phyloP scores from a whole-genome alignment of 2,329 filamentous ascomycete species.

The Scleromitrula shiraiana region DNA sequence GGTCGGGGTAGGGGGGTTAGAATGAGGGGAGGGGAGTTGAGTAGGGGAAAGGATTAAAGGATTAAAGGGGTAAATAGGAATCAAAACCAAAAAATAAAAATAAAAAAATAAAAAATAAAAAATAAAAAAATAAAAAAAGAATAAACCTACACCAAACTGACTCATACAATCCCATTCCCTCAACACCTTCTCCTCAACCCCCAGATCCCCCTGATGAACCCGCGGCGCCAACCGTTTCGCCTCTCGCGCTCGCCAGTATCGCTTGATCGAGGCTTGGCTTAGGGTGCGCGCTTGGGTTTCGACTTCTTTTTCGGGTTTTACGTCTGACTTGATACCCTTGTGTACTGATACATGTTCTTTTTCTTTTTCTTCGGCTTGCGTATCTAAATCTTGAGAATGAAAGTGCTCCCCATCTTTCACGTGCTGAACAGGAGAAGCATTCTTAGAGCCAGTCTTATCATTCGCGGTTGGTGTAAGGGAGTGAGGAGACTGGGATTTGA shows the following conservation, averaged over 20 bases:
- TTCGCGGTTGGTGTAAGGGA: background rate
- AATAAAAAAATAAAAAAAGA: background rate
- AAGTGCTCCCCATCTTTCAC: too few species aligned
- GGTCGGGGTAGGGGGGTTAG: too few species aligned
- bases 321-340: background rate
- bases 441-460: too few species aligned
- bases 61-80: background rate
- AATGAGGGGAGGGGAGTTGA: too few species aligned
- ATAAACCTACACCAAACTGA: constrained; percentile 76
- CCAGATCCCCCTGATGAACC: constrained; percentile 71
- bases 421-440: too few species aligned
- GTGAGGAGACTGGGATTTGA: background rate
- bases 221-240: constrained; percentile 55
- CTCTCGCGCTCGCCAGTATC: constrained; percentile 74
- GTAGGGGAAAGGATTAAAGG: background rate
- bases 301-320: constrained; percentile 32
- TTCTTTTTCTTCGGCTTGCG: too few species aligned
- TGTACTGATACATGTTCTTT: too few species aligned
- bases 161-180: constrained; percentile 87
- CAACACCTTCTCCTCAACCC: constrained; percentile 73
- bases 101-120: background rate
- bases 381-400: too few species aligned
- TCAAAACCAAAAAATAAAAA: background rate
- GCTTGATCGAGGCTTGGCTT: constrained; percentile 58
- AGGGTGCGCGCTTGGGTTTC: constrained; percentile 54